These are phyloP conservation scores for Fagopyrum esculentum DNA, from an alignment of 148 eudicot genomes.

Conservation along the genomic window DNA sequence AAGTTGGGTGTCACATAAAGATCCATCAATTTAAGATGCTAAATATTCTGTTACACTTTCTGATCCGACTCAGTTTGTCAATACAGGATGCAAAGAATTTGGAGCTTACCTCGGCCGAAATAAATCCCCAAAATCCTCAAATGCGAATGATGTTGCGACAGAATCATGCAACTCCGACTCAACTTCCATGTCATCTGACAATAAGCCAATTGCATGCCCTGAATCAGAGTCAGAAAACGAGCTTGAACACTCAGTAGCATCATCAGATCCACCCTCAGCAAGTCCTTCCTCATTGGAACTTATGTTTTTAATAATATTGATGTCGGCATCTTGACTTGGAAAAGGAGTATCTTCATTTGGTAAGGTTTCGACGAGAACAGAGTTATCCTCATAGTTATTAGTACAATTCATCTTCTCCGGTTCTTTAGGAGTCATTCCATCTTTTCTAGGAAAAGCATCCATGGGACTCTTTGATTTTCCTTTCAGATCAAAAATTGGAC, in stretches of 20 bases:
- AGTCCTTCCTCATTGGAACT: conserved; percentile 21
- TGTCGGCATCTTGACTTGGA: conserved; percentile 19
- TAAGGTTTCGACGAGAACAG: conserved; percentile 18
- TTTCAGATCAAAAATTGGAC: conserved; percentile 31
- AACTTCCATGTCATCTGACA: conserved; percentile 30
- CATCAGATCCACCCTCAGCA: conserved; percentile 19
- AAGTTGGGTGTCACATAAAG: too few relatives aligned
- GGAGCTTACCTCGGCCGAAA: conserved; percentile 29
- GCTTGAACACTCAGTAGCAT: conserved; percentile 47
- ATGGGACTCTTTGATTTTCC: conserved; percentile 19
- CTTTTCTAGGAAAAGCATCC: conserved; percentile 28
- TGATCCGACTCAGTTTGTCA: background rate
- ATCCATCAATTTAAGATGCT: background rate
- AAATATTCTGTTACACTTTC: background rate
- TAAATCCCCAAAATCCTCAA: conserved; percentile 25
- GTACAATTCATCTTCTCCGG: conserved; percentile 10
- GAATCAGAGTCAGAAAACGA: conserved; percentile 35
- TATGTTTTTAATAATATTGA: conserved; percentile 20
- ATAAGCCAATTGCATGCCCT: conserved; percentile 19
- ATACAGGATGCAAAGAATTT: background rate
- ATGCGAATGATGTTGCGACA: conserved; percentile 20
- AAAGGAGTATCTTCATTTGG: conserved; percentile 18
- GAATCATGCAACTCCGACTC: conserved; percentile 27
- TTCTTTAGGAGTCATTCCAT: conserved; percentile 8
- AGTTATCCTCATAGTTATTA: conserved; percentile 24